Percentiles rank a stretch among this genome's conserved stretches.
phyloP scores from a whole-genome alignment of 208 protist genomes.

The Leishmania aethiopica region DNA sequence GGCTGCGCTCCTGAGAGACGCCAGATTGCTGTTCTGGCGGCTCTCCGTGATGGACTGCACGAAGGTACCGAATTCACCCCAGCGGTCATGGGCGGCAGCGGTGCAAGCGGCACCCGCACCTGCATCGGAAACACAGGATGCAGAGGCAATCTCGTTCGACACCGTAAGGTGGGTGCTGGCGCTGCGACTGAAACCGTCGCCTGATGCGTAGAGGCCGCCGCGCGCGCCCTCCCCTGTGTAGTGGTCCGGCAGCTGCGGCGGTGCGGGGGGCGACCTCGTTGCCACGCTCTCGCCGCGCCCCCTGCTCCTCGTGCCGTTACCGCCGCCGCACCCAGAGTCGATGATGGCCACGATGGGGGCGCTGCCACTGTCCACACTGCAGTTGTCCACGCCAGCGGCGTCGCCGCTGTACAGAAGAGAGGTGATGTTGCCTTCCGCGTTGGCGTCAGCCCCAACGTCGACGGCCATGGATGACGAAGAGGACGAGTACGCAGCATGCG shows the following conservation, averaged over 20 bases:
- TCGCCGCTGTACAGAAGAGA: constrained; percentile 1
- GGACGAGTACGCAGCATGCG: not conserved
- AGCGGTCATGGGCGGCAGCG: constrained; percentile 7
- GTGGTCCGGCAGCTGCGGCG: not conserved
- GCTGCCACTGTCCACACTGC: constrained; percentile 12
- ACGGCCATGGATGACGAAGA: not conserved
- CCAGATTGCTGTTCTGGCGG: constrained; percentile 23
- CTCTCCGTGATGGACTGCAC: constrained; percentile 35
- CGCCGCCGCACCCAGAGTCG: not conserved
- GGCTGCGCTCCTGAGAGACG: constrained; percentile 16
- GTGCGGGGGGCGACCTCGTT: not conserved
- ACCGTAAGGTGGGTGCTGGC: constrained; percentile 3
- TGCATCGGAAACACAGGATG: constrained; percentile 2
- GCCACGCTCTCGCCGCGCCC: not conserved
- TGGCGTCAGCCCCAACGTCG: not conserved
- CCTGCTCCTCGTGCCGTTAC: constrained; percentile 2
- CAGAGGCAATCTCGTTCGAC: constrained; percentile 1
- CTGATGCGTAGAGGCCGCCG: not conserved
- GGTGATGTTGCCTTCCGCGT: not conserved
- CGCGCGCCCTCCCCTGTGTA: not conserved
- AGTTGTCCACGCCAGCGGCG: not conserved
- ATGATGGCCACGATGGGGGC: constrained; percentile 10
- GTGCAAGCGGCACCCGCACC: not conserved
- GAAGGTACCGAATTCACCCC: constrained; percentile 28
- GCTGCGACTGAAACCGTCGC: constrained; percentile 1